Base-by-base conservation (phyloP, 208 protist species). In the Leishmania martiniquensis region DNA sequence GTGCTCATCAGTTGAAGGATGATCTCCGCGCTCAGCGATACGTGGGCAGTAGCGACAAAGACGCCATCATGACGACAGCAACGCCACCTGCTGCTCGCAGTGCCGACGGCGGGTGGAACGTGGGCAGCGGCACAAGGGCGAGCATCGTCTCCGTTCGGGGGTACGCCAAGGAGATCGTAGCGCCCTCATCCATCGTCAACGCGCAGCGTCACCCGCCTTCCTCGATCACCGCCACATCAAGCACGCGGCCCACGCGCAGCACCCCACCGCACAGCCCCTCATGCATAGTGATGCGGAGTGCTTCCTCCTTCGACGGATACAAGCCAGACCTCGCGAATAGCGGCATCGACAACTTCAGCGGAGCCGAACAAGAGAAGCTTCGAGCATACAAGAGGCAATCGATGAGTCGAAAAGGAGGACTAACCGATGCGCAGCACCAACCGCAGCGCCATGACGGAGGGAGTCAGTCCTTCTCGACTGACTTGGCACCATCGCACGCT, bases 41-140 rank as follows among this genome's bases (percentile, higher is more conserved):
- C 37, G 42, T 44, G 22, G 62, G 44, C 59, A 54, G 52, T 29
- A 51, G 71, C 71, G 22, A 39, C 71, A 32, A 66, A 25, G 10
- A 15, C 55, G 37, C 37, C 34, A 63, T 9, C 51, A 49, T 29
- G 52, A 17, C 39, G 1, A 63, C 29, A 15, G 51, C 3, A 49
- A 65, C 42, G 32, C 42, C 57, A 42, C 15, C 63, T 44, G 74
- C 49, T 10, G 29, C 5, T n/a, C 32, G 39, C 13, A 17, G 72
- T 44, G 54, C 57, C 34, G 49, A 32, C 13, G 32, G 20, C 25
- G 22, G 32, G 32, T 75, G 71, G 71, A 54, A 62, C 20, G 32
- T 0, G 37, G 54, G 72, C 57, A 60, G 49, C 66, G 47, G 39
- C 72, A 74, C 65, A 22, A 74, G 66, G 12, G 54, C 52, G 32